phyloP scores from a whole-genome alignment of 352 stramenopile genomes.

The Phytophthora parvispora region DNA sequence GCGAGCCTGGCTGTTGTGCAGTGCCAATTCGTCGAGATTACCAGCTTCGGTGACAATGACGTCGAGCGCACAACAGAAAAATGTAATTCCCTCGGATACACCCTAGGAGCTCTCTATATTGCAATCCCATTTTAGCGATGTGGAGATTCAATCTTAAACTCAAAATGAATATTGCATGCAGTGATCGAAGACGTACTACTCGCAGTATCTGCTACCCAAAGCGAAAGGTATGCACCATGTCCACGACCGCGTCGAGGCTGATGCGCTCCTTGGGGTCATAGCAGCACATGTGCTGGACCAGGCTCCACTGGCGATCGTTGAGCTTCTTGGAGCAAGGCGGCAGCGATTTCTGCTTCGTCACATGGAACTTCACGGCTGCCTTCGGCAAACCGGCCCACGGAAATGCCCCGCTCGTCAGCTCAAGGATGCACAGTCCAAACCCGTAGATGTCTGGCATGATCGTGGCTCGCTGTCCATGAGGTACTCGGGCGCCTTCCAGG shows the following conservation, averaged over 20 bases:
- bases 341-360: slow-evolving; percentile 19
- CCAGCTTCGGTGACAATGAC: slow-evolving; percentile 14
- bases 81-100: slow-evolving; percentile 15
- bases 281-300: slow-evolving; percentile 39
- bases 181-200: too few species aligned
- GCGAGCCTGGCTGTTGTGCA: slow-evolving; percentile 75
- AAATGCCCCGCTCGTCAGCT: slow-evolving; percentile 28
- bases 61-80: slow-evolving; percentile 21
- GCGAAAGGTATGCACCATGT: slow-evolving; percentile 30
- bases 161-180: background rate
- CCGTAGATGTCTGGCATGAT: slow-evolving; percentile 34
- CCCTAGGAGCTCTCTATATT: slow-evolving; percentile 67
- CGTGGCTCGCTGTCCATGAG: slow-evolving; percentile 5
- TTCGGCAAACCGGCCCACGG: slow-evolving; percentile 31
- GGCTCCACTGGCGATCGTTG: slow-evolving; percentile 28
- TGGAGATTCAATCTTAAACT: too few species aligned
- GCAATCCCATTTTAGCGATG: slow-evolving; percentile 61
- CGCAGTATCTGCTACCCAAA: slow-evolving; percentile 4
- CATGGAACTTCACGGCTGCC: slow-evolving; percentile 34
- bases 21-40: slow-evolving; percentile 61
- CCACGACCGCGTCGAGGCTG: slow-evolving; percentile 24
- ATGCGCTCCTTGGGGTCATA: slow-evolving; percentile 27
- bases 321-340: slow-evolving; percentile 22
- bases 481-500: slow-evolving; percentile 42
- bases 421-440: slow-evolving; percentile 44